Base-by-base conservation (phyloP, 805 yeast genomes). In the Teunomyces cretensis region DNA sequence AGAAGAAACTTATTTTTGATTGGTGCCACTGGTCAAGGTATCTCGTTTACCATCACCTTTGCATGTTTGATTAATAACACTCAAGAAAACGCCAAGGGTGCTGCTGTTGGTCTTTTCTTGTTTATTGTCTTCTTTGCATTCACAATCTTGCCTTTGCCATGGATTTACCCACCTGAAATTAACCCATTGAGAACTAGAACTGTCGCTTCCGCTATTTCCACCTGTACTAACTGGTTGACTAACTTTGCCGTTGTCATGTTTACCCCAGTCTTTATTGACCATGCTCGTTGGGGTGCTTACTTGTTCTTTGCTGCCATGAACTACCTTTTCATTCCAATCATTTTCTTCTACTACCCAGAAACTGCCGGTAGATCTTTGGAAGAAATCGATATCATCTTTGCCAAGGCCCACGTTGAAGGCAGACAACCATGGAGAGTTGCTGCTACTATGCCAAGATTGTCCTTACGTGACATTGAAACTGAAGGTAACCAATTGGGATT, bases 371-470 rank as follows among this genome's bases (percentile, higher is more conserved):
- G 74, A 59, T 54, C 67, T 30, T 71, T 71, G 64, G 75, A 70
- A 62, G 78, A 73, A 57, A 66, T 69, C 42, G 76, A 73, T 61
- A 81, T 83, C 59, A 81, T 85, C 45, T 80, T 72, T 51, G 86
- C 87, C 58, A 80, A 78, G 67, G 78, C 86, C 11, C 63, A 74
- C 51, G 73, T 65, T 36, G 90, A 85, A 49, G 74, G 74, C 41
- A 75, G 74, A 51, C 76, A 72, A 50, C 79, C 84, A 27, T 84
- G 74, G 76, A 72, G 79, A 60, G 84, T 85, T 39, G 90, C 90
- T 42, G 71, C 74, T 33, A 66, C 74, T 44, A 55, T 84, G 74
- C 88, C 88, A 30, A 77, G 75, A 60, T 71, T 85, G 47, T 61
- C 78, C 9, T 62, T 64, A 47, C 67, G 69, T 45, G 83, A 83